These are phyloP conservation scores for Kwoniella botswanensis DNA, from an alignment of 768 basidiomycete species.

Conservation along the genomic window DNA sequence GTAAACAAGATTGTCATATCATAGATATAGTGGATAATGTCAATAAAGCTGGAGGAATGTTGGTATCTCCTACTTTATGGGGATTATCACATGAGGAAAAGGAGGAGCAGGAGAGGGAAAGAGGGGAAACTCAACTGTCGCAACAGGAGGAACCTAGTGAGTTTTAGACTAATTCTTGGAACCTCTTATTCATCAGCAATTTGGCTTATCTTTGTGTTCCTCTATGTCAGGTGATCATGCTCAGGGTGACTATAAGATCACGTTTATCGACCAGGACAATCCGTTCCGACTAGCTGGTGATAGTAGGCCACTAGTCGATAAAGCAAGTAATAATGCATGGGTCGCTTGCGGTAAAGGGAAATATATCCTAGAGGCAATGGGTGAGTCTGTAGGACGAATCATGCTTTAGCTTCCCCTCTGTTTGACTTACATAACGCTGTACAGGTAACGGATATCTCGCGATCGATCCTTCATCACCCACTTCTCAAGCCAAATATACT, in stretches of 20 bases:
- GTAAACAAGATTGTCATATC: constrained; percentile 81
- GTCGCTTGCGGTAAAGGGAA: constrained; percentile 72
- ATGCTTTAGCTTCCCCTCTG: not conserved
- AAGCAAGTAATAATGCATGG: constrained; percentile 42
- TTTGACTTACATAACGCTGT: not conserved
- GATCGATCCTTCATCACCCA: constrained; percentile 22
- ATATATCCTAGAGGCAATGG: constrained; percentile 63
- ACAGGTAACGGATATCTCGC: constrained; percentile 41
- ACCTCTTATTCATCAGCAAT: not conserved
- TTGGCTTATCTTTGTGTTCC: not conserved
- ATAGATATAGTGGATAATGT: constrained; percentile 89
- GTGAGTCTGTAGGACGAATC: constrained; percentile 8
- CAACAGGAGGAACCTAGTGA: not conserved
- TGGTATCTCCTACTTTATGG: constrained; percentile 81
- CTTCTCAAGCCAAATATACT: constrained; percentile 5
- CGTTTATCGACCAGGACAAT: constrained; percentile 46
- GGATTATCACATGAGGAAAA: constrained; percentile 70
- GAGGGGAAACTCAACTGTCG: not conserved
- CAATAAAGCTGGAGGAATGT: constrained; percentile 70
- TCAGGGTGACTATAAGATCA: constrained; percentile 57
- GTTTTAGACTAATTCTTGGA: constrained; percentile 39
- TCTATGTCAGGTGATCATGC: not conserved
- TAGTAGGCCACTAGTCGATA: constrained; percentile 12
- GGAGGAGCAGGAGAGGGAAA: constrained; percentile 63
- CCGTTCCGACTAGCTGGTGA: constrained; percentile 37